Base-by-base conservation (phyloP, 768 basidiomycete genomes). In the Boletus huronensis region DNA sequence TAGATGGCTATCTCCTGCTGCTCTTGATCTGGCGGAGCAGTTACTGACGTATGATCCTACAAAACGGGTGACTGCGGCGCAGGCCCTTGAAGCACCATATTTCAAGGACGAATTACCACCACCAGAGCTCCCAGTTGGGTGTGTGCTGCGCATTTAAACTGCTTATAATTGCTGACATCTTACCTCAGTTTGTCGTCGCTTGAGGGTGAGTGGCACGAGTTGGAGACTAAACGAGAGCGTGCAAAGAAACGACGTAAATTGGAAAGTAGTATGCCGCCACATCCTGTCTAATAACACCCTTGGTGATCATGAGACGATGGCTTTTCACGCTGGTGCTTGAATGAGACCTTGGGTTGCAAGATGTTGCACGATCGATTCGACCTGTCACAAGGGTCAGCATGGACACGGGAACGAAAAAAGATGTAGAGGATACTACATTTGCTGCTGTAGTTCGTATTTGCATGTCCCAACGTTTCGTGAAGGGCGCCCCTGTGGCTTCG, bases 161-260 rank as follows among this genome's bases (percentile, higher is more conserved):
- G 52, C 40, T 36, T 41, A 50, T 40, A 10, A 19, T 25, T 44
- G n/a, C 43, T 64, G 39, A 58, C 39, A 43, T 13, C 39, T 31
- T 34, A 19, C 21, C 42, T 19, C 58, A 95, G 94, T 49, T 73
- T 98, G 54, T 81, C 87, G 13, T 80, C 80, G 13, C 72, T 97
- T 39, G 84, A 92, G 67, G 96, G 97, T 42, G 97, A 98, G 70
- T 98, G 95, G 91, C 97, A 99, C 71, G 97, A 99, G 70, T 79
- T 95, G 58, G 95, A 98, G 70, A 90, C 92, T 13, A 99, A 98
- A 71, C 80, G 86, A 53, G 93, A 98, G 74, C 81, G 92, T 38
- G 87, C 88, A 54, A 90, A 84, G 74, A 88, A 88, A 72, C 79
- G 83, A 68, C 81, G 81, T 74, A 87, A 81, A 78, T 77, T 78